These are phyloP conservation scores for Eucalyptus curtisii DNA, from an alignment of 345 rosid genomes.

Conservation along the genomic window DNA sequence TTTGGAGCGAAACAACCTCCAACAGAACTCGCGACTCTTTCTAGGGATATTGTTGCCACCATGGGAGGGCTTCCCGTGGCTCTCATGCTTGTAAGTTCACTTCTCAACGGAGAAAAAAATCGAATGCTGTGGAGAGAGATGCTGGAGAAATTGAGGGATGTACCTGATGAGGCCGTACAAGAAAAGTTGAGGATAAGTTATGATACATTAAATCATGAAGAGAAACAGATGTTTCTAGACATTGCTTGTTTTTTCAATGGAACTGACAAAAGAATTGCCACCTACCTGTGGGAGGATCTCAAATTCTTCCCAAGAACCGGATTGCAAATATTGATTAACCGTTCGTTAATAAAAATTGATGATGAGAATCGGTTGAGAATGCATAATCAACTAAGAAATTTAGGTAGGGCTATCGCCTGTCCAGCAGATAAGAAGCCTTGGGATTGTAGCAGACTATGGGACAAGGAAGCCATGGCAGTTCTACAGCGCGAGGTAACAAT, in stretches of 20 bases:
- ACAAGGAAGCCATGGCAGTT: background rate
- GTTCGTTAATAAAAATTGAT: background rate
- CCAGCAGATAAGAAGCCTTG: background rate
- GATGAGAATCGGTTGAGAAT: background rate
- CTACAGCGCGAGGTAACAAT: background rate
- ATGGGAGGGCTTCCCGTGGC: background rate
- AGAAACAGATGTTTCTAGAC: background rate
- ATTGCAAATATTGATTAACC: rapidly evolving
- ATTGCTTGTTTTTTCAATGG: background rate
- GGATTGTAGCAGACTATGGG: background rate
- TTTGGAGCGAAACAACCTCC: background rate
- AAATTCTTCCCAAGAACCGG: rapidly evolving
- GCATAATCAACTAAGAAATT: rapidly evolving
- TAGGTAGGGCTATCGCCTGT: background rate
- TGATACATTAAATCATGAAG: rapidly evolving
- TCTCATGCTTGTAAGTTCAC: background rate
- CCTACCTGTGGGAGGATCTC: background rate
- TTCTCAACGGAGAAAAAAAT: background rate
- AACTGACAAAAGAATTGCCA: background rate
- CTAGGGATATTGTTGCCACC: background rate
- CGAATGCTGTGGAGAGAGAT: background rate
- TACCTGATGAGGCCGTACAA: rapidly evolving
- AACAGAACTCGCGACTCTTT: rapidly evolving
- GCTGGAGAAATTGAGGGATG: background rate
- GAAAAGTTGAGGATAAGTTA: background rate